Percentiles rank a stretch among this genome's conserved stretches.
Conservation (phyloP, 2,329 filamentous ascomycete species). For the Microcyclosporella mali region DNA sequence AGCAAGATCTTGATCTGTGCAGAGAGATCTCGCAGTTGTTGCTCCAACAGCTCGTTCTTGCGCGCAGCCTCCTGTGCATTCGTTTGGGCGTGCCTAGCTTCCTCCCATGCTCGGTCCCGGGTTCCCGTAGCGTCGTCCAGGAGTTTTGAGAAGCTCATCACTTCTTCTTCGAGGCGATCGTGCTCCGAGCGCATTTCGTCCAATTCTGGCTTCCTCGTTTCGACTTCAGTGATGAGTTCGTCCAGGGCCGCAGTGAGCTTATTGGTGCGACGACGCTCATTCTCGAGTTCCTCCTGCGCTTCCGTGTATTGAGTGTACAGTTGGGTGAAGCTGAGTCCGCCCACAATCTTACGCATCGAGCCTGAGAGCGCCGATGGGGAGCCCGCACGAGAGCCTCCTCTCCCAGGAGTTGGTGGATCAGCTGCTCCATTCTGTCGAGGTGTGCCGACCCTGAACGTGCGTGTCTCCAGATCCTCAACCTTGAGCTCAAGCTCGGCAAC, state of each 20-base stretch:
- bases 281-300: slow-evolving; percentile 64
- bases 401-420: slow-evolving; percentile 24
- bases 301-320: slow-evolving; percentile 58
- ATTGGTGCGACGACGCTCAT: slow-evolving; percentile 66
- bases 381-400: slow-evolving; percentile 41
- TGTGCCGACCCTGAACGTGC: slow-evolving; percentile 42
- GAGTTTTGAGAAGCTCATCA: slow-evolving; percentile 69
- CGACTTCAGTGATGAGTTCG: slow-evolving; percentile 76
- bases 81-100: slow-evolving; percentile 71
- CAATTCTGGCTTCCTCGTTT: slow-evolving; percentile 80
- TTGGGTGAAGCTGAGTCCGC: slow-evolving; percentile 55
- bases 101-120: slow-evolving; percentile 70
- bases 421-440: slow-evolving; percentile 41
- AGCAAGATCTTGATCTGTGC: slow-evolving; percentile 86
- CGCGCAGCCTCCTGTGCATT: slow-evolving; percentile 55
- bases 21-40: slow-evolving; percentile 82
- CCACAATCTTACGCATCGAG: slow-evolving; percentile 46
- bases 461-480: slow-evolving; percentile 49
- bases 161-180: slow-evolving; percentile 70
- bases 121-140: slow-evolving; percentile 77
- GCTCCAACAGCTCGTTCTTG: slow-evolving; percentile 72
- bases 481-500: slow-evolving; percentile 60
- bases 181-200: slow-evolving; percentile 79
- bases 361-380: slow-evolving; percentile 41
- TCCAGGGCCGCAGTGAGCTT: slow-evolving; percentile 72